Percentiles rank a stretch among this genome's conserved stretches.
Evolutionary conservation across 2,329 filamentous ascomycete genomes (phyloP).

Genomic region (Simplicillium aogashimaense): DNA sequence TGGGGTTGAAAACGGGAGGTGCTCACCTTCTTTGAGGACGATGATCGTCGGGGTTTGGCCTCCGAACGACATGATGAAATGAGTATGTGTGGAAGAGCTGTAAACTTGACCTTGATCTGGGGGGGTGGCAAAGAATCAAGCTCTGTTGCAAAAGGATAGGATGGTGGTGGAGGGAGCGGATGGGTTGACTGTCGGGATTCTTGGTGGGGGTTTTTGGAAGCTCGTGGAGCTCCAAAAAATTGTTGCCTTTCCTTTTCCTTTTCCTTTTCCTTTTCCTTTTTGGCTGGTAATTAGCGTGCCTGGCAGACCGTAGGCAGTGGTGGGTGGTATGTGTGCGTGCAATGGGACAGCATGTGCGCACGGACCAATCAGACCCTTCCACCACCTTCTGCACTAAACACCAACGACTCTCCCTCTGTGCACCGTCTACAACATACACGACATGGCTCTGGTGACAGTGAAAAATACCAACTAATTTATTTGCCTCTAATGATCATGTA

Average conservation of each 20-base stretch:
- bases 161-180: constrained; percentile 6
- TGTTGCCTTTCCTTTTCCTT: constrained; percentile 32
- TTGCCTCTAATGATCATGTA: too few species aligned
- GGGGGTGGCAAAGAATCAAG: constrained; percentile 2
- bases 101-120: constrained; percentile 5
- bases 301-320: too few species aligned
- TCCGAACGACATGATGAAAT: constrained; percentile 75
- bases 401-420: too few species aligned
- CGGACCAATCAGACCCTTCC: too few species aligned
- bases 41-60: constrained; percentile 97
- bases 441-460: too few species aligned
- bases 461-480: too few species aligned
- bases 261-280: too few species aligned
- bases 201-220: constrained; percentile 20
- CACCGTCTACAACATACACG: too few species aligned
- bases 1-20: constrained; percentile 24
- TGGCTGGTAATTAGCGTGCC: too few species aligned
- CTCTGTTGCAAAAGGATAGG: constrained; percentile 5
- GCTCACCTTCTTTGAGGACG: constrained; percentile 89
- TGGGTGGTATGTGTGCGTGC: too few species aligned
- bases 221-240: constrained; percentile 39
- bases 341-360: too few species aligned
- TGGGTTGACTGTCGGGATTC: constrained; percentile 14
- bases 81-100: constrained; percentile 1
- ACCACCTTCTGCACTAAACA: too few species aligned